Conservation (phyloP, 768 basidiomycete species). For the Leccinellum albellum region DNA sequence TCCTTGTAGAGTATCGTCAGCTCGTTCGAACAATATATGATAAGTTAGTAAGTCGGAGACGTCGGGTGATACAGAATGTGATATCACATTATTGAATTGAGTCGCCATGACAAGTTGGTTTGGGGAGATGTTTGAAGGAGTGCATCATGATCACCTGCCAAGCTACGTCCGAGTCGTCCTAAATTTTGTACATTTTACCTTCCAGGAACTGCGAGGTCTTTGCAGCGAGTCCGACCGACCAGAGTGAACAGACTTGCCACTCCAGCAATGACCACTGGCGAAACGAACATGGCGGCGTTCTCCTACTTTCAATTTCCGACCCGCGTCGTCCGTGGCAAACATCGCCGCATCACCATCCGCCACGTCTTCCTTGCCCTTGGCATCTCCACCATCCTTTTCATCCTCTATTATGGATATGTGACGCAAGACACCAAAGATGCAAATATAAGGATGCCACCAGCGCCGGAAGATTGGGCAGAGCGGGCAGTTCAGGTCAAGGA, state of each 20-base stretch:
- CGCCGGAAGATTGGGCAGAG: conserved; percentile 41
- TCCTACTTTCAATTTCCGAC: not conserved
- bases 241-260: not conserved
- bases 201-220: too few species aligned
- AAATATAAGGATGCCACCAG: conserved; percentile 2
- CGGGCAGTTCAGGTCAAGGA: conserved; percentile 55
- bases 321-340: not conserved
- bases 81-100: too few species aligned
- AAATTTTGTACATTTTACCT: too few species aligned
- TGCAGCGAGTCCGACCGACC: not conserved
- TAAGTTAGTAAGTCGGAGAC: too few species aligned
- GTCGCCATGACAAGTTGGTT: too few species aligned
- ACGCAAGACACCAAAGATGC: not conserved
- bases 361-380: conserved; percentile 17
- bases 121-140: too few species aligned
- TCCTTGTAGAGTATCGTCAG: too few species aligned
- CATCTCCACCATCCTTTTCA: conserved; percentile 8
- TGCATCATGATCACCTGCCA: not conserved
- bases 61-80: too few species aligned
- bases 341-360: conserved; percentile 12
- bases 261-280: too few species aligned
- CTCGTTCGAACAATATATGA: too few species aligned
- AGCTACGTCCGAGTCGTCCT: too few species aligned
- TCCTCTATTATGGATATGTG: conserved; percentile 17
- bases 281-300: not conserved